A percentile compares a stretch with the other conserved stretches of the same genome.
phyloP scores from a whole-genome alignment of 495 filamentous ascomycete genomes.

The Penicillium macrosclerotiorum region DNA sequence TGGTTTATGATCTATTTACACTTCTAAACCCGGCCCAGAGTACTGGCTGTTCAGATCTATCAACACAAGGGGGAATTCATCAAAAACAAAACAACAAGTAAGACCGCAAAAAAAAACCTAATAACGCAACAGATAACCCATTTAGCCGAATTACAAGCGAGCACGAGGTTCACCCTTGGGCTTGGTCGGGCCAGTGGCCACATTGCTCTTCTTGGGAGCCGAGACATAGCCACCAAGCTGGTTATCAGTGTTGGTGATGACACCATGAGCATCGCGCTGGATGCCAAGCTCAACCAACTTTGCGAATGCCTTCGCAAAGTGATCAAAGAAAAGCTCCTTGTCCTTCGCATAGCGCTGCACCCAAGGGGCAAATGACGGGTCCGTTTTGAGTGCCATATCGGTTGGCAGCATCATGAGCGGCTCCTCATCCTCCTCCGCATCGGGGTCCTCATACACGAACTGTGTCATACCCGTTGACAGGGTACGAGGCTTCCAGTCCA shows the following conservation, averaged over 20 bases:
- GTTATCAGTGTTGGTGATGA: constrained; percentile 52
- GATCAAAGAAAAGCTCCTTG: constrained; percentile 60
- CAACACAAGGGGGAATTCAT: constrained; percentile 24
- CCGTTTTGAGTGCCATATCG: constrained; percentile 40
- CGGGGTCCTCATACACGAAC: constrained; percentile 61
- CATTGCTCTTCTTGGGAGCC: constrained; percentile 58
- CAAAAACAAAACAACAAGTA: constrained; percentile 7
- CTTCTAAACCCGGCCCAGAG: constrained; percentile 1
- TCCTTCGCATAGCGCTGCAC: constrained; percentile 59
- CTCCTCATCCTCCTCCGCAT: constrained; percentile 47
- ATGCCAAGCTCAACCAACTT: constrained; percentile 63
- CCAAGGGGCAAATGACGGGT: constrained; percentile 45
- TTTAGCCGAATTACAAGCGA: constrained; percentile 21
- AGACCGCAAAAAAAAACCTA: neutral
- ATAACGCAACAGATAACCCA: constrained; percentile 7
- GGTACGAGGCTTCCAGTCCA: constrained; percentile 55
- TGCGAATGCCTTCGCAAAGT: constrained; percentile 59
- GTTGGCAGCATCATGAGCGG: constrained; percentile 57
- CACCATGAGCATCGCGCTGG: constrained; percentile 48
- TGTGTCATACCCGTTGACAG: constrained; percentile 52
- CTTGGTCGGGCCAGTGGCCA: constrained; percentile 39
- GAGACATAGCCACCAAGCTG: constrained; percentile 52
- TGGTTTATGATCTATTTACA: constrained; percentile 33
- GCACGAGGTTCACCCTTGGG: constrained; percentile 24
- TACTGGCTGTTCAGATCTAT: constrained; percentile 13